Percentiles rank a stretch among this genome's conserved stretches.
These are phyloP conservation scores for Euphrasia arctica DNA, from an alignment of 305 asterid genomes.

Conservation along the genomic window DNA sequence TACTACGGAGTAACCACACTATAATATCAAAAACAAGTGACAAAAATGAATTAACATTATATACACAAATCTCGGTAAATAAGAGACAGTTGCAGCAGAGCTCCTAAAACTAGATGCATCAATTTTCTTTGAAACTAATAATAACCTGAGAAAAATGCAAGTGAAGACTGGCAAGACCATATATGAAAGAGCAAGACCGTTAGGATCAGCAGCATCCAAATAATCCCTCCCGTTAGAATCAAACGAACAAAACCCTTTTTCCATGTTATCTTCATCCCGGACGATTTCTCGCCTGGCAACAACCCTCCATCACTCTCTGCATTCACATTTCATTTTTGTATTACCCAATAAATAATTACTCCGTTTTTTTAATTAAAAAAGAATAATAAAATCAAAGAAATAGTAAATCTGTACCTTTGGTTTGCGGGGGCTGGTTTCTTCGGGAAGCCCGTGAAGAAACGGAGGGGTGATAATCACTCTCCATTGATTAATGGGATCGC, in stretches of 20 bases:
- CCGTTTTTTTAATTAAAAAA: not conserved
- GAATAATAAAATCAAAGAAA: not conserved
- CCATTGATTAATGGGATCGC: slow-evolving; percentile 37
- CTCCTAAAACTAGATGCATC: not conserved
- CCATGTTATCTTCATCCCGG: slow-evolving; percentile 62
- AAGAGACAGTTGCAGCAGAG: slow-evolving; percentile 1
- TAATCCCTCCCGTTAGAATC: slow-evolving; percentile 73
- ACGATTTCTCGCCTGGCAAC: slow-evolving; percentile 54
- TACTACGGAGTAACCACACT: not conserved
- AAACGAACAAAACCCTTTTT: slow-evolving; percentile 82
- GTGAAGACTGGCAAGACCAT: slow-evolving; percentile 93
- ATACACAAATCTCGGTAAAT: not conserved
- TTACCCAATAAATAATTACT: not conserved
- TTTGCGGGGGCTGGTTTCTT: slow-evolving; percentile 51
- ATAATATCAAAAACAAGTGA: not conserved
- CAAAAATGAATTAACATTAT: too few species aligned
- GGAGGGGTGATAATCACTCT: slow-evolving; percentile 48
- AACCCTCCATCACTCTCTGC: slow-evolving; percentile 28
- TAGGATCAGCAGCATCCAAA: slow-evolving; percentile 87
- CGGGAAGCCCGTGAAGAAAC: slow-evolving; percentile 66
- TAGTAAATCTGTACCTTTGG: slow-evolving; percentile 40
- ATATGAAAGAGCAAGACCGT: slow-evolving; percentile 68
- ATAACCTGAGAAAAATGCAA: slow-evolving; percentile 71
- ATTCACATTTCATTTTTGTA: not conserved
- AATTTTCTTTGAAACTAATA: not conserved